A percentile compares a stretch with the other conserved stretches of the same genome.
These are phyloP conservation scores for Trifolium repens DNA, from an alignment of 306 rosid species.

Conservation along the genomic window DNA sequence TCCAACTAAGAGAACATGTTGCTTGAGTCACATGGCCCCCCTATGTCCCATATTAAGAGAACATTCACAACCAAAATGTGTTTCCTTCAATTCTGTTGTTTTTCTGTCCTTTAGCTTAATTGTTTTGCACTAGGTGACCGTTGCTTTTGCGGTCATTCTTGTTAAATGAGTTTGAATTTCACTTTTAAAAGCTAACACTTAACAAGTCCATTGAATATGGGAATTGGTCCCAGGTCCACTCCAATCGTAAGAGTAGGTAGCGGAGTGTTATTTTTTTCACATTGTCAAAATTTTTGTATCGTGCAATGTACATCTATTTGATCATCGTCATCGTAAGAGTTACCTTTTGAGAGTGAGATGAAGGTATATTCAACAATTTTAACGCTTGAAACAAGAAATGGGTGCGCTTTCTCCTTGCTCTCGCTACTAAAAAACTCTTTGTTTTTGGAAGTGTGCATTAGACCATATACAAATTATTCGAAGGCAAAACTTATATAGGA, in stretches of 20 bases:
- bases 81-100: slow-evolving; percentile 32
- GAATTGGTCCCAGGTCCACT: background rate
- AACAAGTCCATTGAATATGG: background rate
- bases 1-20: slow-evolving; percentile 38
- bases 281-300: no score
- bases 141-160: slow-evolving; percentile 25
- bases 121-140: slow-evolving; percentile 21
- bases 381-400: no score
- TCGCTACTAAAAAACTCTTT: background rate
- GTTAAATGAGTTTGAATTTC: background rate
- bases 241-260: background rate
- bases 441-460: no score
- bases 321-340: no score
- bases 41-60: slow-evolving; percentile 24
- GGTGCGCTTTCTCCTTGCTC: background rate
- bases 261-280: background rate
- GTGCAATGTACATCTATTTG: no score
- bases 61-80: slow-evolving; percentile 33
- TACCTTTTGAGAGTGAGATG: background rate
- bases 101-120: slow-evolving; percentile 33
- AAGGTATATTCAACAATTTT: no score
- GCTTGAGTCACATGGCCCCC: slow-evolving; percentile 31
- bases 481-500: background rate
- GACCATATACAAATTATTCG: no score
- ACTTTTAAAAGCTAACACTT: background rate